phyloP scores from a whole-genome alignment of 2,329 filamentous ascomycete species.

The Talaromyces sp. region DNA sequence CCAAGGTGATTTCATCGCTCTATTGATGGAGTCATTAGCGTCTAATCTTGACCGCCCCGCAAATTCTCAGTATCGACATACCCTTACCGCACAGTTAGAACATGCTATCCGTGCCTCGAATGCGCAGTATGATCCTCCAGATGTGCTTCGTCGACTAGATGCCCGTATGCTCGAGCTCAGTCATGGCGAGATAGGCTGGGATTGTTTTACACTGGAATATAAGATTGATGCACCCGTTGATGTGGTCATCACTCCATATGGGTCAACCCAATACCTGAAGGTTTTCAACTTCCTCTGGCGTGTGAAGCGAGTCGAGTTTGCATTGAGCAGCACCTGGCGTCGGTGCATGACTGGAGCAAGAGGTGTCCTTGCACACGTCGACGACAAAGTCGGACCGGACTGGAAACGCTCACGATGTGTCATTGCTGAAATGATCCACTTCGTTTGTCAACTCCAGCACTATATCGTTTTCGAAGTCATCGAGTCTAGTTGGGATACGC shows the following conservation, averaged over 20 bases:
- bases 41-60: conserved; percentile 91
- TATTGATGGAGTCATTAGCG: conserved; percentile 94
- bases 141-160: conserved; percentile 87
- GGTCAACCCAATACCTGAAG: conserved; percentile 93
- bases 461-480: conserved; percentile 99
- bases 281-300: conserved; percentile 99
- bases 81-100: conserved; percentile 94
- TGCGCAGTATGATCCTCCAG: conserved; percentile 89
- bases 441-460: conserved; percentile 94
- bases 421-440: conserved; percentile 97
- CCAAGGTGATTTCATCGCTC: conserved; percentile 93
- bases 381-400: conserved; percentile 71
- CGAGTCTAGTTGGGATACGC: conserved; percentile 89
- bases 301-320: conserved; percentile 96
- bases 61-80: conserved; percentile 96
- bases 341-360: conserved; percentile 93
- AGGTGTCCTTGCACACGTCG: conserved; percentile 80
- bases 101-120: conserved; percentile 97
- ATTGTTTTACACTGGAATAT: conserved; percentile 98
- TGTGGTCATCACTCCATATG: conserved; percentile 95
- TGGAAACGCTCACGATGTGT: conserved; percentile 91
- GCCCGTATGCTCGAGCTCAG: conserved; percentile 97
- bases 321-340: conserved; percentile 85
- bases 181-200: conserved; percentile 97
- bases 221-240: conserved; percentile 96